A percentile compares a stretch with the other conserved stretches of the same genome.
These are phyloP conservation scores for Emmonsiellopsis sp. DNA, from an alignment of 2,329 filamentous ascomycete species.

Conservation along the genomic window DNA sequence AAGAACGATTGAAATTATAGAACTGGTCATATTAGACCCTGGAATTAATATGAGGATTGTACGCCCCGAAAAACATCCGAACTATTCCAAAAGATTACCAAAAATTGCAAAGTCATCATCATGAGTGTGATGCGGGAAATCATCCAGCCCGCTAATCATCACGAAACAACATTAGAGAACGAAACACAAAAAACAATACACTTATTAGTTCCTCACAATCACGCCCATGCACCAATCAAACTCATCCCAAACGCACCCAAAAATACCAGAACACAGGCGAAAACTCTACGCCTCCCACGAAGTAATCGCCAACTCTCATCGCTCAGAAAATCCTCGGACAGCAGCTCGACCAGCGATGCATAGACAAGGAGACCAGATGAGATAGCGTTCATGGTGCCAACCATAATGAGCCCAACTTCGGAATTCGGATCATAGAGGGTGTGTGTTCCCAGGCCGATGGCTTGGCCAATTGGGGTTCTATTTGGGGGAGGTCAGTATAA, in stretches of 20 bases:
- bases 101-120: too few relatives aligned
- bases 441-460: slow-evolving; percentile 67
- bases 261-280: slow-evolving; percentile 56
- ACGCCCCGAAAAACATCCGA: too few relatives aligned
- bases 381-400: slow-evolving; percentile 75
- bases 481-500: background rate
- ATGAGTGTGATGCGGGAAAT: too few relatives aligned
- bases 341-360: slow-evolving; percentile 66
- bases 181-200: too few relatives aligned
- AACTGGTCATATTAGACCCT: too few relatives aligned
- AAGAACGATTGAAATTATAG: too few relatives aligned
- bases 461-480: slow-evolving; percentile 68
- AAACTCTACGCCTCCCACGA: slow-evolving; percentile 51
- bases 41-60: too few relatives aligned
- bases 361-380: slow-evolving; percentile 69
- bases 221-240: slow-evolving; percentile 64
- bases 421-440: slow-evolving; percentile 65
- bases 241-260: slow-evolving; percentile 61
- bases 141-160: too few relatives aligned
- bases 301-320: slow-evolving; percentile 65
- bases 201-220: background rate
- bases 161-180: too few relatives aligned
- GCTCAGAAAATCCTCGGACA: slow-evolving; percentile 69
- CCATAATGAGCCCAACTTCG: slow-evolving; percentile 63
- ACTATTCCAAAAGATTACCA: too few relatives aligned